Evolutionary conservation across 441 rosid genomes (phyloP), one percentile per base, ranked within the genome.

Genomic region (Populus hybrid): DNA sequence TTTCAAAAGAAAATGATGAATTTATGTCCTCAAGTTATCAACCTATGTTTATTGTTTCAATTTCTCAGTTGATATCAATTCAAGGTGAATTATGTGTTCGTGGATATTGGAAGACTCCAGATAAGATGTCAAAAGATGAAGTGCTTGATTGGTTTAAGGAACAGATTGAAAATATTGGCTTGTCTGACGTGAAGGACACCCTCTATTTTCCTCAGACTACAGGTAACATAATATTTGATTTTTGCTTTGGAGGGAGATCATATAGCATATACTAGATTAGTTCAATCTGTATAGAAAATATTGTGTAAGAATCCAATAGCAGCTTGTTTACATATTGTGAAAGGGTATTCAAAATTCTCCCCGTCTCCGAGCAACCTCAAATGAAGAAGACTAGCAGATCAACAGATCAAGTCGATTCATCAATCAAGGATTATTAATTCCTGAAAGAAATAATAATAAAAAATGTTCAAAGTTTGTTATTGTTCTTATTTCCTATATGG

Each of bases 51-150:
- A 59, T 33, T 78, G 23, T 74, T 26, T 59, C 56, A 9, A 24
- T 71, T 75, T 75, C 72, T 28, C 81, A 95, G 99, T 69, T 93
- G 85, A 83, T 95, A 80, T 82, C 84, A 2, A 50, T 85, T 78
- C 79, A 33, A 77, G 96, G 91, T 24, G 84, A 89, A 77, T 84
- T 95, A 69, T 95, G 97, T 45, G 77, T 89, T 74, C 94, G 95
- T 16, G 98, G 99, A 40, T 95, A 91, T 81, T 95, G 99, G 97
- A 89, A 87, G 28, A 76, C 81, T 53, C 95, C 93, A 0, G 84
- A 64, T 76, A 85, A 85, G 72, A 83, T 83, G 72, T 53, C 89
- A 53, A 90, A 91, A 75, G 79, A 72, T 77, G 82, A 82, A 56
- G 24, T 79, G 64, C 84, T 86, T 68, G 88, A 88, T 76, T 92